phyloP scores from a whole-genome alignment of 106 monocot species.

The Acorus calamus region DNA sequence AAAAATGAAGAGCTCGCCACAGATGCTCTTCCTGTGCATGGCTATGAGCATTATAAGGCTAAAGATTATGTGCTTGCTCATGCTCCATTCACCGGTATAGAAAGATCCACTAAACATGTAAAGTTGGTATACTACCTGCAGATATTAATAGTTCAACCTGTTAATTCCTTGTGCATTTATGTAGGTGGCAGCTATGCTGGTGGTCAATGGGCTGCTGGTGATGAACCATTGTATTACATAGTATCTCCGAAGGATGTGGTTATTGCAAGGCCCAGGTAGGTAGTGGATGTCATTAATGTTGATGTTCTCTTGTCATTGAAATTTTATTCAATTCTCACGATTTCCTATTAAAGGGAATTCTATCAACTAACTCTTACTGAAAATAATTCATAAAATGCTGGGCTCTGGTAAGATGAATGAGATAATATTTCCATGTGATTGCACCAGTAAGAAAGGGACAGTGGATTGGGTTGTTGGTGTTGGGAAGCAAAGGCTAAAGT shows the following conservation, averaged over 20 bases:
- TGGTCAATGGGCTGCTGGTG: constrained; percentile 96
- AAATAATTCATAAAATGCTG: too few relatives aligned
- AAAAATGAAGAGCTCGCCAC: constrained; percentile 98
- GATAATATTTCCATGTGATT: too few relatives aligned
- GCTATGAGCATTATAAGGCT: constrained; percentile 93
- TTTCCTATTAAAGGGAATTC: too few relatives aligned
- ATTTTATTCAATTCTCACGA: too few relatives aligned
- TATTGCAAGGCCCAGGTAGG: constrained; percentile 92
- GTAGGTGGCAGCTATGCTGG: constrained; percentile 97
- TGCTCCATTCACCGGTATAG: constrained; percentile 80
- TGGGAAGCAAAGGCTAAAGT: too few relatives aligned
- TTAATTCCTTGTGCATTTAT: constrained; percentile 4
- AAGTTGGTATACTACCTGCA: background rate
- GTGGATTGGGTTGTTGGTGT: too few relatives aligned
- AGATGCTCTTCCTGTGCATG: constrained; percentile 94
- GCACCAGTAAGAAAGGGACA: too few relatives aligned
- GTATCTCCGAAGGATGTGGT: constrained; percentile 98
- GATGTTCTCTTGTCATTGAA: background rate
- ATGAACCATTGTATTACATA: constrained; percentile 95
- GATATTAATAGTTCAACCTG: too few relatives aligned
- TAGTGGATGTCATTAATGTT: background rate
- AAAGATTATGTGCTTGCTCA: constrained; percentile 97
- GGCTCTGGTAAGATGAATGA: too few relatives aligned
- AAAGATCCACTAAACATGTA: background rate
- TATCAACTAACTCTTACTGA: too few relatives aligned